Conservation (phyloP, 129 eudicot species). For the Lactuca sativa region DNA sequence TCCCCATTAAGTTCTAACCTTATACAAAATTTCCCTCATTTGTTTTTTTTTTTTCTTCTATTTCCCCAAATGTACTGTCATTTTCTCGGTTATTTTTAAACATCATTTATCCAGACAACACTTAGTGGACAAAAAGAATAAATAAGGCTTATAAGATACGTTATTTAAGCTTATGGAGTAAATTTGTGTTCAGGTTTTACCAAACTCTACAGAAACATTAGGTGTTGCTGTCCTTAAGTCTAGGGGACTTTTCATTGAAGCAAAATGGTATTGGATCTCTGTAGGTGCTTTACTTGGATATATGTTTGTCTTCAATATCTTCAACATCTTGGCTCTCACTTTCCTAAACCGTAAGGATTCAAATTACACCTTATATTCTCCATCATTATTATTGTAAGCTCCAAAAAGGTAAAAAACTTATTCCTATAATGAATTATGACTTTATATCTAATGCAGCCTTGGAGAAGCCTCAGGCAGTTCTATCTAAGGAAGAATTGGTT, state of each 20-base stretch:
- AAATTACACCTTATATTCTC: slow-evolving; percentile 1
- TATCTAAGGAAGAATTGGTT: slow-evolving; percentile 61
- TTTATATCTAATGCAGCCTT: slow-evolving; percentile 50
- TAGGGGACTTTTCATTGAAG: slow-evolving; percentile 69
- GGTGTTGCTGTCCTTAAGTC: slow-evolving; percentile 58
- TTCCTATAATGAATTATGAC: neutral
- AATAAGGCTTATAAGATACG: too few species aligned
- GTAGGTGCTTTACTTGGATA: slow-evolving; percentile 64
- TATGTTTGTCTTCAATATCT: slow-evolving; percentile 58
- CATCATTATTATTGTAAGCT: neutral
- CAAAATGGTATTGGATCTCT: slow-evolving; percentile 85
- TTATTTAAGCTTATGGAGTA: slow-evolving; percentile 2
- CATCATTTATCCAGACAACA: too few species aligned
- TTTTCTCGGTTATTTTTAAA: too few species aligned
- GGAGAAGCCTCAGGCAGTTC: slow-evolving; percentile 69
- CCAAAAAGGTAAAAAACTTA: neutral
- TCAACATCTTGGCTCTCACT: slow-evolving; percentile 55
- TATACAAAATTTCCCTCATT: neutral
- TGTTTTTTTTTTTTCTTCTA: too few species aligned
- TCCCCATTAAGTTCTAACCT: neutral
- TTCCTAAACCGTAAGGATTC: slow-evolving; percentile 70
- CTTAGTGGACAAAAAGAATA: too few species aligned
- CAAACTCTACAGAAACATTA: slow-evolving; percentile 47
- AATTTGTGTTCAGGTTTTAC: slow-evolving; percentile 42
- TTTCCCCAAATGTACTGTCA: too few species aligned